phyloP scores from a whole-genome alignment of 192 early-diverging fungal genomes.

The Dissophora ornata region DNA sequence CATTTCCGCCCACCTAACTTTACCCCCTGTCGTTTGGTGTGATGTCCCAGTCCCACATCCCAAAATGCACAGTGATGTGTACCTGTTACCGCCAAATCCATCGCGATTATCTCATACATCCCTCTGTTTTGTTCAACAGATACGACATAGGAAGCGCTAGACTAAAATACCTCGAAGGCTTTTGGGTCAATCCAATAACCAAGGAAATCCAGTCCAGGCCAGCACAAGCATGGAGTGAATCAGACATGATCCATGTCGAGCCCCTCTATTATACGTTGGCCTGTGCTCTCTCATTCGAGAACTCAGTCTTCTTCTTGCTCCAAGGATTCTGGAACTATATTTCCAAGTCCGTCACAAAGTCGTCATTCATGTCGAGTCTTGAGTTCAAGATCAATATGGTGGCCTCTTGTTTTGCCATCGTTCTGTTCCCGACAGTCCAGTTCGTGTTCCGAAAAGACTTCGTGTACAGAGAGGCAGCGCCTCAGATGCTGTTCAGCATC shows the following conservation, averaged over 20 bases:
- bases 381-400: slow-evolving; percentile 47
- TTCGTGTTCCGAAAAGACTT: slow-evolving; percentile 39
- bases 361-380: slow-evolving; percentile 51
- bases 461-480: slow-evolving; percentile 25
- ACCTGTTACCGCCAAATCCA: no score
- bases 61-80: no score
- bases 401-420: slow-evolving; percentile 13
- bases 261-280: slow-evolving; percentile 51
- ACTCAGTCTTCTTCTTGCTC: slow-evolving; percentile 29
- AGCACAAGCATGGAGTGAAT: slow-evolving; percentile 19
- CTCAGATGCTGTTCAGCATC: slow-evolving; percentile 41
- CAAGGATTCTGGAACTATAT: slow-evolving; percentile 49
- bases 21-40: no score
- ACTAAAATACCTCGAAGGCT: slow-evolving; percentile 47
- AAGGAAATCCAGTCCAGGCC: slow-evolving; percentile 31
- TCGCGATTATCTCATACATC: no score
- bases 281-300: slow-evolving; percentile 30
- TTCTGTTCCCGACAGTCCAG: slow-evolving; percentile 35
- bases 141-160: slow-evolving; percentile 47
- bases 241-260: slow-evolving; percentile 30
- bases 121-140: slow-evolving; percentile 4
- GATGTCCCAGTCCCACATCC: no score
- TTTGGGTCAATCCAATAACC: slow-evolving; percentile 40
- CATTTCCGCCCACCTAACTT: no score
- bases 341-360: slow-evolving; percentile 44